Base-by-base conservation (phyloP, 2,329 filamentous ascomycete genomes). In the Blastomyces emzantsi region DNA sequence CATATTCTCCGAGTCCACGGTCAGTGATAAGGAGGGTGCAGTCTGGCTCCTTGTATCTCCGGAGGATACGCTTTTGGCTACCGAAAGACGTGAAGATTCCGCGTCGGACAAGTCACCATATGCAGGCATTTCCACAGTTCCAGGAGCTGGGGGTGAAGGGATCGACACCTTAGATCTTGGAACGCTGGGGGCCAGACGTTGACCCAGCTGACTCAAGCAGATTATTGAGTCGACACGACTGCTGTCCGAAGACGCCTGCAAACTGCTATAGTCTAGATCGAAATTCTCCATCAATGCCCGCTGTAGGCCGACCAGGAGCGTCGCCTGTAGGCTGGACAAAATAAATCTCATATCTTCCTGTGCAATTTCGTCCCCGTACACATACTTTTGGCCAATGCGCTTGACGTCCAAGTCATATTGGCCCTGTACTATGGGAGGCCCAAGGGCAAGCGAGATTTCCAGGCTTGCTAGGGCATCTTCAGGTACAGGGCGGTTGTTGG, bases 301-400 rank as follows among this genome's bases (percentile, higher is more conserved):
- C 4, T 72, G 70, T 11, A 78, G 70, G 28, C 71, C 72, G 25
- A 68, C 68, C 39, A 78, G 68, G 30, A 78, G 63, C 1, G 70
- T 70, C 52, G 71, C 66, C 65, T 78, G 75, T 1, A 78, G 68
- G 43, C 69, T 71, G 61, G 75, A 75, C 41, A 77, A 69, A 51
- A 78, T 74, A 64, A 76, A 74, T 65, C 76, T 76, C 65, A 78
- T 69, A 51, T 73, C 69, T 60, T 77, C 74, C 1, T 74, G 69
- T 22, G 76, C 73, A 52, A 72, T 69, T 47, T 69, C 68, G 64
- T 78, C 76, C 8, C 76, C 76, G 36, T 66, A 64, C 39, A 72
- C 71, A 64, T 75, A 77, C 39, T 65, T 65, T 36, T 70, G 67
- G 36, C 76, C 76, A 62, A 77, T 73, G 33, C 71, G 69, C 59